Base-by-base conservation (phyloP, 305 asterid species). In the Striga hermonthica region DNA sequence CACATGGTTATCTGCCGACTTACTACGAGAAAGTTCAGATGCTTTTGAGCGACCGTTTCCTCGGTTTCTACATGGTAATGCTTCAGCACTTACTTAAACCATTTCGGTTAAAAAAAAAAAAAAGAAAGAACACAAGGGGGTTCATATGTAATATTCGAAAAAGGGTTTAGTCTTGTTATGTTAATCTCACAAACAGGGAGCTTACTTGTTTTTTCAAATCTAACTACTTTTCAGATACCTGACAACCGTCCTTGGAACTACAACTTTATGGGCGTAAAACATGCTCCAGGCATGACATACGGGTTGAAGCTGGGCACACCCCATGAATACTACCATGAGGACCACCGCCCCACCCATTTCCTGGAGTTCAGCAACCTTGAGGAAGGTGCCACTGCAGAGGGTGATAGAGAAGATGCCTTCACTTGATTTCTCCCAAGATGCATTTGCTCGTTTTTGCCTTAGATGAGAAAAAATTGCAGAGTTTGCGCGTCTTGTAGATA, bases 1-100 rank as follows among this genome's bases (percentile, higher is more conserved):
- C 99, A 12, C 98, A 94, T 40, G 96, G 97, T 10, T 94, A 91
- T 80, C 81, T 94, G 50, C 99, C 99, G 5, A 81, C 99, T 3
- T 90, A 86, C 81, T 94, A 91, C 16, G 99, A 94, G 84, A 94
- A 94, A 76, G 99, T 94, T 41, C 99, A 94, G 60, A 94, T 94
- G 99, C 98, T 94, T 22, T 60, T 94, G 62, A 94, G 99, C 77
- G 99, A 94, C 59, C 94, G 99, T n/a, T 94, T 94, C 79, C 90
- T 88, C 4, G 99, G 99, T 57, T 94, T 94, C 71, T 94, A 94
- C 86, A 94, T 94, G 99, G 98, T 93, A 81, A 75, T 62, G 44
- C 40, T 62, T 65, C 50, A 13, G 6, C 49, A 36, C 40, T 4
- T 13, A 40, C 62, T 4, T 22, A 22, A 22, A n/a, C 12, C 5